These are phyloP conservation scores for Aureobasidium mangrovei DNA, from an alignment of 2,329 filamentous ascomycete genomes.

Conservation along the genomic window DNA sequence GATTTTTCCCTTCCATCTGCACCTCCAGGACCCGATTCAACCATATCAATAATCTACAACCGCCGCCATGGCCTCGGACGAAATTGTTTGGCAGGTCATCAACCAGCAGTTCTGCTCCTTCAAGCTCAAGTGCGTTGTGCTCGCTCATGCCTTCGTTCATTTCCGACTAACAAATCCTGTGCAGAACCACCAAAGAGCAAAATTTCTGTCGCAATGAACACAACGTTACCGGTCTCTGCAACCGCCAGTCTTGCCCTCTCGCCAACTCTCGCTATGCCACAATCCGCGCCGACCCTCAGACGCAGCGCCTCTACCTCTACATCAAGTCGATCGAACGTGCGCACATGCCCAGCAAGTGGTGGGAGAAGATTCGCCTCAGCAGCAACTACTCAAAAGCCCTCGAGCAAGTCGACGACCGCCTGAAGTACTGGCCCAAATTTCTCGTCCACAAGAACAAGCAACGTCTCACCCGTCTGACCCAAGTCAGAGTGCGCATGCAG, in stretches of 20 bases:
- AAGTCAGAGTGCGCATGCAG: constrained; percentile 72
- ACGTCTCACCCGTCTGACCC: constrained; percentile 80
- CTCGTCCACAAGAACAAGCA: constrained; percentile 94
- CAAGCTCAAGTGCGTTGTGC: constrained; percentile 60
- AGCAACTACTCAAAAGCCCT: constrained; percentile 87
- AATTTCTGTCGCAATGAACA: constrained; percentile 87
- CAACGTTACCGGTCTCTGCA: constrained; percentile 55
- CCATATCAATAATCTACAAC: neutral
- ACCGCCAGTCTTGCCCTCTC: constrained; percentile 79
- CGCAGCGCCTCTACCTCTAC: constrained; percentile 83
- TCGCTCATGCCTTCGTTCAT: neutral
- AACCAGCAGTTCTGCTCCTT: constrained; percentile 93
- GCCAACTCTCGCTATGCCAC: constrained; percentile 92
- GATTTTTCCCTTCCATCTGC: neutral
- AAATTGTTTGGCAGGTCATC: constrained; percentile 96
- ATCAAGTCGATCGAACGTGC: constrained; percentile 90
- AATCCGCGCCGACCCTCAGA: constrained; percentile 70
- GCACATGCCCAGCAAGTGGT: constrained; percentile 82
- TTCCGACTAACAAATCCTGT: neutral
- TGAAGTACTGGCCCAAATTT: constrained; percentile 94
- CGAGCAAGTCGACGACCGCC: constrained; percentile 71
- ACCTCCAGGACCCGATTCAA: neutral
- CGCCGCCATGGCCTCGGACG: constrained; percentile 69
- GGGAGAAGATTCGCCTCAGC: constrained; percentile 86
- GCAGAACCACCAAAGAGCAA: constrained; percentile 61